A percentile compares a stretch with the other conserved stretches of the same genome.
Evolutionary conservation across 257 asterid species (phyloP).

Genomic region (Penstemon davidsonii): DNA sequence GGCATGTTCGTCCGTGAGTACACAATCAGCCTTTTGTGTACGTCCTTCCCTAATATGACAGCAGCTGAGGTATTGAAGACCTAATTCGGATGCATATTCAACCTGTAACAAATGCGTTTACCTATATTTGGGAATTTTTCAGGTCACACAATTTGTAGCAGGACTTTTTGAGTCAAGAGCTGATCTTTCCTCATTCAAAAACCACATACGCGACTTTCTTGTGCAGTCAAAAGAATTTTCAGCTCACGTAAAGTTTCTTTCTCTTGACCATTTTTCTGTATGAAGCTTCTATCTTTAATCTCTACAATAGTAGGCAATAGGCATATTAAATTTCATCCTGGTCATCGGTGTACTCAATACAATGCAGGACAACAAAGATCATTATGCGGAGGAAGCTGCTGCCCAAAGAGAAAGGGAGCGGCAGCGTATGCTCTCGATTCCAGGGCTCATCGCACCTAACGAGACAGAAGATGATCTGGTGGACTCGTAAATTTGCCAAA

Average conservation of each 20-base stretch:
- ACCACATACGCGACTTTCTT: slow-evolving; percentile 90
- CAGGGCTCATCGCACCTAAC: slow-evolving; percentile 56
- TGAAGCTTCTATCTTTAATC: too few species aligned
- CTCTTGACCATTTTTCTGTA: too few species aligned
- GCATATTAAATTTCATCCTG: too few species aligned
- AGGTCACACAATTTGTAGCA: slow-evolving; percentile 90
- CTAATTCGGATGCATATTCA: slow-evolving; percentile 3
- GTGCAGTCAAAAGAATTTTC: slow-evolving; percentile 96
- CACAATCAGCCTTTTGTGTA: slow-evolving; percentile 79
- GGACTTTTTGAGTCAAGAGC: slow-evolving; percentile 75
- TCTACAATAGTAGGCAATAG: too few species aligned
- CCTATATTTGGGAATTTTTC: slow-evolving; percentile 15
- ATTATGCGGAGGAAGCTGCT: slow-evolving; percentile 22
- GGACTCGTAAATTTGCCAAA: too few species aligned
- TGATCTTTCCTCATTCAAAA: slow-evolving; percentile 74
- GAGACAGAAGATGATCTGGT: slow-evolving; percentile 43
- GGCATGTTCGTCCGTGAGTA: slow-evolving; percentile 70
- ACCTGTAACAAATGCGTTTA: not conserved
- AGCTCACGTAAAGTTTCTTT: slow-evolving; percentile 63
- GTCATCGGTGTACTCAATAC: too few species aligned
- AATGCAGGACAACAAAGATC: slow-evolving; percentile 17
- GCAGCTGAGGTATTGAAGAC: slow-evolving; percentile 61
- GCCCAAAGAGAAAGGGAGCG: slow-evolving; percentile 35
- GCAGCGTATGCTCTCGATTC: slow-evolving; percentile 50
- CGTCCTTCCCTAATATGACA: slow-evolving; percentile 98